Percentiles rank a stretch among this genome's conserved stretches.
Evolutionary conservation across 1,284 basidiomycete species (phyloP).

Genomic region (Sutorius eximius): DNA sequence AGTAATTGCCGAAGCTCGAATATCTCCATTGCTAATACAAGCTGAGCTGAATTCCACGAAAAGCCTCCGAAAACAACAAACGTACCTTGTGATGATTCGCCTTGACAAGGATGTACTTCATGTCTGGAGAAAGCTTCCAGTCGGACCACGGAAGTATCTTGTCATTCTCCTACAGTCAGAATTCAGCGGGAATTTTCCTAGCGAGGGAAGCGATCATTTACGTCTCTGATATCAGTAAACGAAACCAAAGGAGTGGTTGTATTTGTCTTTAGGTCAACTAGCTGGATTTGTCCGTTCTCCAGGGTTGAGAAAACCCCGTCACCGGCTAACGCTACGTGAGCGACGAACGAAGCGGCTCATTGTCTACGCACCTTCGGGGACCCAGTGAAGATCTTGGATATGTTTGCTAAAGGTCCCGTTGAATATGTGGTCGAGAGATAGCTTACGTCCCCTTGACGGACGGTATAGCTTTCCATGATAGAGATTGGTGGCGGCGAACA

Average conservation of each 20-base stretch:
- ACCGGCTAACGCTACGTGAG: conserved; percentile 56
- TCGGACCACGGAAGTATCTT: conserved; percentile 49
- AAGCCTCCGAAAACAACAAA: not conserved
- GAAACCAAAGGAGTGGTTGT: conserved; percentile 62
- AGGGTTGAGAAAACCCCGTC: conserved; percentile 85
- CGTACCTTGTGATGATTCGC: conserved; percentile 69
- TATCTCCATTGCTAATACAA: conserved; percentile 82
- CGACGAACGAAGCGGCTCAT: not conserved
- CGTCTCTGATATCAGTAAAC: conserved; percentile 61
- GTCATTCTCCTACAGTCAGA: conserved; percentile 53
- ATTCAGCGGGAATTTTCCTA: not conserved
- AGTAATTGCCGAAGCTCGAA: conserved; percentile 88
- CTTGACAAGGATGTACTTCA: conserved; percentile 83
- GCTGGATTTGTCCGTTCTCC: conserved; percentile 62
- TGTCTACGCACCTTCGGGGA: conserved; percentile 72
- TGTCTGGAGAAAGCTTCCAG: conserved; percentile 86
- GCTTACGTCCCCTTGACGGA: conserved; percentile 57
- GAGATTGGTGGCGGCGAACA: conserved; percentile 63
- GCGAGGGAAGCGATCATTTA: conserved; percentile 35
- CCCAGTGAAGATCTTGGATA: conserved; percentile 66
- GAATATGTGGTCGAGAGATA: conserved; percentile 87
- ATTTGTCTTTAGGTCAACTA: conserved; percentile 80
- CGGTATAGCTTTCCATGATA: conserved; percentile 58
- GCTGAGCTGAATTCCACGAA: conserved; percentile 1
- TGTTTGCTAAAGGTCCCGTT: conserved; percentile 78